Evolutionary conservation across 495 filamentous ascomycete genomes (phyloP), one percentile per base, ranked within the genome.

Genomic region (Penicilliopsis zonata): DNA sequence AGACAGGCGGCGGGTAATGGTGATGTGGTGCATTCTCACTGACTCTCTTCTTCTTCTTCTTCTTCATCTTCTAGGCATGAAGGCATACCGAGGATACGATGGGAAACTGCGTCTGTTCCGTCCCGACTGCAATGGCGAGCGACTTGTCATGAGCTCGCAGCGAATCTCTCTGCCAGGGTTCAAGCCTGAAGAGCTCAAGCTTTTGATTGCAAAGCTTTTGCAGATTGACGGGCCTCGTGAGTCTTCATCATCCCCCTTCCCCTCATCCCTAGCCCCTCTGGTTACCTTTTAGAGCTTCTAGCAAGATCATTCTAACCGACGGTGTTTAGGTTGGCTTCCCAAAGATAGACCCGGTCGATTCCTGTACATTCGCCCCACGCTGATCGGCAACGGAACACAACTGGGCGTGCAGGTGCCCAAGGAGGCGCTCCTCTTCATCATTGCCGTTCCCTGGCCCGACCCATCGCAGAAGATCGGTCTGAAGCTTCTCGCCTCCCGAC

Each of bases 61-160:
- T n/a, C n/a, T n/a, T n/a, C n/a, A n/a, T n/a, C n/a, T n/a, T n/a
- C n/a, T n/a, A n/a, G 86, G 86, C 18, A 68, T 90, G 59, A 94
- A 92, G 55, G 74, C 71, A 22, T 92, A 87, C 63, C 82, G 86
- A 34, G 85, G 84, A 16, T 72, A 70, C 43, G 84, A 92, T 55
- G 80, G 80, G 28, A 74, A 74, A 37, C 63, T 95, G 34, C 82
- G 87, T 22, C 61, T 94, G 28, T 95, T 95, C 68, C 79, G 87
- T 14, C 82, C 85, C 1, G 63, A 83, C 42, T 60, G 69, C 40
- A 95, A 95, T 57, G 71, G 74, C 40, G 60, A 63, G 35, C 79
- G 87, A 42, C 78, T 94, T 67, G 51, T 61, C 22, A 72, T 63
- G 37, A 85, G 78, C 12, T 70, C 82, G 3, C 65, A 71, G 13